Evolutionary conservation across 768 basidiomycete genomes (phyloP).

Genomic region (Pulveroboletus ravenelii): DNA sequence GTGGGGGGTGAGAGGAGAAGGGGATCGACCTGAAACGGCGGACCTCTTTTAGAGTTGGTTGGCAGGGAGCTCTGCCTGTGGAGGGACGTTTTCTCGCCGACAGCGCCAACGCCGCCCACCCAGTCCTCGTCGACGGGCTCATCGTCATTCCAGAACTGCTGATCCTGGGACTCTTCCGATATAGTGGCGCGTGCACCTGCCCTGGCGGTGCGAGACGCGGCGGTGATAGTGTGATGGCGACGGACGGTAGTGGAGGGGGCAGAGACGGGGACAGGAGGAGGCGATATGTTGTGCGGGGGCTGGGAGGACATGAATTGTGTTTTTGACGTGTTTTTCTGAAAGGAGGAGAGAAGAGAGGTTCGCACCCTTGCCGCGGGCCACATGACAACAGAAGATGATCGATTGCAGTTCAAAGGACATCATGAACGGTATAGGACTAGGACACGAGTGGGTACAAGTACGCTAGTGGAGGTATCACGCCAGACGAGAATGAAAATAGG

Average conservation of each 20-base stretch:
- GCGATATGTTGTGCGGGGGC: slow-evolving; percentile 35
- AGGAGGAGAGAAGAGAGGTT: background rate
- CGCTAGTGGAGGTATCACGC: no score
- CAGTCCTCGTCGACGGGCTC: slow-evolving; percentile 76
- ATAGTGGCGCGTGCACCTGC: slow-evolving; percentile 58
- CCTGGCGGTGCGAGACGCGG: slow-evolving; percentile 62
- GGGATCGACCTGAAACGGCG: slow-evolving; percentile 12
- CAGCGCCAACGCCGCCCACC: slow-evolving; percentile 77
- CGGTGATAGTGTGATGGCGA: slow-evolving; percentile 80
- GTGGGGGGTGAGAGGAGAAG: slow-evolving; percentile 1
- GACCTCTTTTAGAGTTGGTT: slow-evolving; percentile 74
- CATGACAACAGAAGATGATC: no score
- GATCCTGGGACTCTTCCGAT: slow-evolving; percentile 61
- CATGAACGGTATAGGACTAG: no score
- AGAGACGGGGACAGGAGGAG: slow-evolving; percentile 38
- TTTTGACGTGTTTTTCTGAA: no score
- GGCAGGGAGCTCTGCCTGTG: slow-evolving; percentile 81
- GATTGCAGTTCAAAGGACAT: no score
- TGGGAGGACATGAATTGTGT: slow-evolving; percentile 36
- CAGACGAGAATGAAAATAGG: no score
- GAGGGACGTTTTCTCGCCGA: slow-evolving; percentile 75
- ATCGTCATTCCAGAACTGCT: slow-evolving; percentile 65
- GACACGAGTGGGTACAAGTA: no score
- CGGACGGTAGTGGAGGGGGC: slow-evolving; percentile 50
- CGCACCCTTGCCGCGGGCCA: slow-evolving; percentile 16